Conservation (phyloP, 2,329 filamentous ascomycete genomes). For the Domatiomyces globalis region DNA sequence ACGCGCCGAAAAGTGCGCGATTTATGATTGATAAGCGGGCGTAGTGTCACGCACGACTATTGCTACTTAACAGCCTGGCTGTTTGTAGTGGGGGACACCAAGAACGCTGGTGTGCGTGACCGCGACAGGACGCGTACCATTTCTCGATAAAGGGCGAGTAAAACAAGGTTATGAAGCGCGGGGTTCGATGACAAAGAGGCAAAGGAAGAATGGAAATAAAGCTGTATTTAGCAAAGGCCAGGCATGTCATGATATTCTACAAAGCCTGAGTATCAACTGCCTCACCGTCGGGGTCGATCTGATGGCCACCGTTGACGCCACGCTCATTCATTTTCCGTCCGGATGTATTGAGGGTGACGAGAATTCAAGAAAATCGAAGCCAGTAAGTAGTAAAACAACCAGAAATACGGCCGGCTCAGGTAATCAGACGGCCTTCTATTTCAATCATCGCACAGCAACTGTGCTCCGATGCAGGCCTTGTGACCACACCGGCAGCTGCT, state of each 20-base stretch:
- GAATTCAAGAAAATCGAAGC: background rate
- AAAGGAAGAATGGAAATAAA: background rate
- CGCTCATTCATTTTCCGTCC: background rate
- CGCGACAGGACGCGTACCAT: background rate
- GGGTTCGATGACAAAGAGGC: background rate
- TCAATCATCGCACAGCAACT: slow-evolving; percentile 24
- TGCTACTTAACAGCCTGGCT: background rate
- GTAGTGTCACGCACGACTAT: too few relatives aligned
- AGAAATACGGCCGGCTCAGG: background rate
- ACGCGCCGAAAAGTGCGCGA: too few relatives aligned
- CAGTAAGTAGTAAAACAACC: background rate
- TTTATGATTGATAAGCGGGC: too few relatives aligned
- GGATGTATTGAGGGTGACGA: background rate
- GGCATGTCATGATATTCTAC: background rate
- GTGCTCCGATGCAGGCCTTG: slow-evolving; percentile 50
- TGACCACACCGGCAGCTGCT: slow-evolving; percentile 64
- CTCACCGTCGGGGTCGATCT: background rate
- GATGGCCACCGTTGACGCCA: background rate
- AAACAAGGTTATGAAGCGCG: too few relatives aligned
- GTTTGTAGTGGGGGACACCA: background rate
- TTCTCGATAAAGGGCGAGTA: too few relatives aligned
- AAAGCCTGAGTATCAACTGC: background rate
- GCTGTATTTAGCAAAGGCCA: background rate
- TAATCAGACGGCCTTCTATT: background rate
- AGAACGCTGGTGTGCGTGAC: background rate